Conservation (phyloP, 129 eudicot species). For the Flaveria linearis region DNA sequence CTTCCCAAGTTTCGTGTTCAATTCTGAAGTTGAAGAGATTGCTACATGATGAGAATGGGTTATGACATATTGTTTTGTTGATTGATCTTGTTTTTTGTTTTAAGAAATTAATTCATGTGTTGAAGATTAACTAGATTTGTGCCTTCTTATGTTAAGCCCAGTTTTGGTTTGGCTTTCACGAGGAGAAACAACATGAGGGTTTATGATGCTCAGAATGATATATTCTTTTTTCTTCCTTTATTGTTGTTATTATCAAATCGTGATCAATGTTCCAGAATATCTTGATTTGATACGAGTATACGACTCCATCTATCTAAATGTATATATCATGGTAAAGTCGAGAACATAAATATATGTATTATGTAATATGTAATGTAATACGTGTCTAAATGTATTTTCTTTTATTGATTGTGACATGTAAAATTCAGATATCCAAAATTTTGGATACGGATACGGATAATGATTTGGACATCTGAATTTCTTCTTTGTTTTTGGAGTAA, state of each 20-base stretch:
- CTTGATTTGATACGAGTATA: slow-evolving; percentile 13
- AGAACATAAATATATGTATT: too few species aligned
- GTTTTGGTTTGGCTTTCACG: slow-evolving; percentile 39
- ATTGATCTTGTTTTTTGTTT: background rate
- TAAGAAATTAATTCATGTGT: slow-evolving; percentile 3
- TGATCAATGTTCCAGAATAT: slow-evolving; percentile 21
- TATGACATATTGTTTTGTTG: slow-evolving; percentile 21
- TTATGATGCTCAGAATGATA: slow-evolving; percentile 1
- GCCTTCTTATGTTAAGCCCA: slow-evolving; percentile 22
- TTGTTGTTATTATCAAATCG: background rate
- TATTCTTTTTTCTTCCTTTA: background rate
- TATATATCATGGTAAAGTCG: background rate
- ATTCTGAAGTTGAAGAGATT: slow-evolving; percentile 89
- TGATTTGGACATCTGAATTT: too few species aligned
- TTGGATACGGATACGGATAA: too few species aligned
- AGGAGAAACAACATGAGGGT: slow-evolving; percentile 32
- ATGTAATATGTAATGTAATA: too few species aligned
- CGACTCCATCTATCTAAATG: slow-evolving; percentile 17
- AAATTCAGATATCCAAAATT: too few species aligned
- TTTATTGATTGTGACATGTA: too few species aligned
- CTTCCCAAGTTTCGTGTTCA: slow-evolving; percentile 92
- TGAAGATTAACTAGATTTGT: slow-evolving; percentile 26
- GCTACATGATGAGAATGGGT: slow-evolving; percentile 48
- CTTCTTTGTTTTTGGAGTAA: too few species aligned
- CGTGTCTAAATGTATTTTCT: too few species aligned